Evolutionary conservation across 192 early-diverging fungal genomes (phyloP), one percentile per base, ranked within the genome.

Genomic region (Rhizophagus sp.): DNA sequence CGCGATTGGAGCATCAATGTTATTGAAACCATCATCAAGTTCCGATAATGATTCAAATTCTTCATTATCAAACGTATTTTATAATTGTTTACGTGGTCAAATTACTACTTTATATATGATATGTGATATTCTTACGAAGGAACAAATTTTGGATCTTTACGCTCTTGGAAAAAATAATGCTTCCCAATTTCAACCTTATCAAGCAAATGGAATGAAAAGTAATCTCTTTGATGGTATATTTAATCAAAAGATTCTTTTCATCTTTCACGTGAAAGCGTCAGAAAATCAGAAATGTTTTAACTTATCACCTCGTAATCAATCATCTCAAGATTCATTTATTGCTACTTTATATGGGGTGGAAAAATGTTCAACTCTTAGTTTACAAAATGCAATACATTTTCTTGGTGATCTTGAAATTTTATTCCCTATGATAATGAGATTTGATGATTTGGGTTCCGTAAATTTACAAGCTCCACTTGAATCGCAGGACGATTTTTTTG

Each of bases 391-490:
- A 6, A 70, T 79, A 68, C 66, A 63, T 24, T 79, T 22, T 22
- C 62, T 79, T 62, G 78, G 78, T n/a, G 78, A 79, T 70, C 25
- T 79, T 11, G 78, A 79, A 71, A 63, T 79, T 34, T 30, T 79
- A 8, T 79, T 79, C 36, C 78, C 78, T 10, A 79, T 79, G 44
- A 79, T 79, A 34, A 47, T 57, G 65, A 49, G 68, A 71, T 79
- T 79, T 71, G 68, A 79, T 62, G 19, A 79, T 52, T 47, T 78
- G 34, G 66, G 66, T 57, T 68, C 66, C 12, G 33, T 71, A 15
- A 62, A n/a, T 71, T 25, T 64, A 44, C 78, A 79, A 41, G 78
- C 66, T 41, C 67, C 68, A 41, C 36, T 70, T 24, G 67, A 36
- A 25, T 79, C 57, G 17, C 78, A 79, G 13, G 78, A 79, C 22